Evolutionary conservation across 2,329 filamentous ascomycete species (phyloP).

Genomic region (Magnaporthales sp.): DNA sequence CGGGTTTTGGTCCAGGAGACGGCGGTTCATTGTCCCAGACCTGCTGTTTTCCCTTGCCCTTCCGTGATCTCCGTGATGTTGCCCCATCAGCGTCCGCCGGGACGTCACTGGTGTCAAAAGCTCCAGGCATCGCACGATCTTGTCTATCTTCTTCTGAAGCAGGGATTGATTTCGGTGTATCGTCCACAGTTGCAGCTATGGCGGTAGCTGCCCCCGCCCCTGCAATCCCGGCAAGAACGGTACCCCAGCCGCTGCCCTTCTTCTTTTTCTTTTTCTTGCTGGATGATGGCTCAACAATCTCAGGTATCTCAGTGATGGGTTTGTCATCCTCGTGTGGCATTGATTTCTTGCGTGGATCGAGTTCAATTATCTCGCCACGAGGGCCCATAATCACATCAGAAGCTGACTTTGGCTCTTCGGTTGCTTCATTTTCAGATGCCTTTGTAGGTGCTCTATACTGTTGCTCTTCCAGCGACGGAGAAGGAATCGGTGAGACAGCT

Average conservation of each 20-base stretch:
- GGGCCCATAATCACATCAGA: conserved; percentile 10
- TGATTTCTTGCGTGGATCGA: conserved; percentile 18
- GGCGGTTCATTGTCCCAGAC: conserved; percentile 31
- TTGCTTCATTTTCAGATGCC: conserved; percentile 11
- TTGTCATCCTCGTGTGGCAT: neutral
- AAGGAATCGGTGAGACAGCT: conserved; percentile 20
- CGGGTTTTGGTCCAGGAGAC: conserved; percentile 48
- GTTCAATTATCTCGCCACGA: conserved; percentile 8
- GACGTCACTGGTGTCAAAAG: neutral
- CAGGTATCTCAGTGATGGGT: neutral
- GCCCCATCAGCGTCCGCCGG: neutral
- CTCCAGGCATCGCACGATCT: neutral
- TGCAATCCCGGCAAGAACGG: conserved; percentile 40
- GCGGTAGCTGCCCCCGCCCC: conserved; percentile 24
- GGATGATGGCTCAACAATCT: neutral
- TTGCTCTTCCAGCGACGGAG: conserved; percentile 38
- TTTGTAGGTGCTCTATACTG: conserved; percentile 7
- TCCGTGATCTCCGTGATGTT: conserved; percentile 3
- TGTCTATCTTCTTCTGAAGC: neutral
- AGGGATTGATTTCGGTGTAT: neutral
- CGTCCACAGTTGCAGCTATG: conserved; percentile 7
- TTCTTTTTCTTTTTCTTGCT: conserved; percentile 8
- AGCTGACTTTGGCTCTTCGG: conserved; percentile 16
- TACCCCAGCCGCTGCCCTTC: conserved; percentile 38
- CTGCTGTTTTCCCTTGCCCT: conserved; percentile 9